phyloP scores from a whole-genome alignment of 2,329 filamentous ascomycete genomes.

The Cladophialophora yegresii region DNA sequence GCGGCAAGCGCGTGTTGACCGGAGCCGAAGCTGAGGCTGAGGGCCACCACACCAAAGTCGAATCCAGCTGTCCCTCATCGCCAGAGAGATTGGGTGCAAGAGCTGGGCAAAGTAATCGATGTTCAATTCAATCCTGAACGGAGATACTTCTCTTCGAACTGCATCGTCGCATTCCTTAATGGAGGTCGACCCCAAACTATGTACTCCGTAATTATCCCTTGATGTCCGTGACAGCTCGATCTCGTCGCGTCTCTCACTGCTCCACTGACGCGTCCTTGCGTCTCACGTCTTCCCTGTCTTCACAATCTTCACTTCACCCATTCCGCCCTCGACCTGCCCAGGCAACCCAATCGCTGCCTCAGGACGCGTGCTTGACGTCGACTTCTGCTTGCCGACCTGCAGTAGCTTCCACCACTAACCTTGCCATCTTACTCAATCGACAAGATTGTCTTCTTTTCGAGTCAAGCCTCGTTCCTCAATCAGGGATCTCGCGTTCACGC shows the following conservation, averaged over 20 bases:
- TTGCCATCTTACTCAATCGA: slow-evolving; percentile 19
- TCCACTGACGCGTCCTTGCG: neutral
- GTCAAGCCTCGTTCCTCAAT: slow-evolving; percentile 14
- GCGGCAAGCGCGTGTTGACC: neutral
- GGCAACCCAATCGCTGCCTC: slow-evolving; percentile 34
- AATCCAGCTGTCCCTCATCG: neutral
- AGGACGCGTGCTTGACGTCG: slow-evolving; percentile 10
- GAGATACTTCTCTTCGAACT: neutral
- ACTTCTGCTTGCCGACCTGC: slow-evolving; percentile 27
- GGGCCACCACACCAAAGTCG: neutral
- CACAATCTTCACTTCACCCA: slow-evolving; percentile 26
- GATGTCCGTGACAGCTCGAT: neutral
- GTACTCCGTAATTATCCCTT: neutral
- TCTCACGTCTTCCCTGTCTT: slow-evolving; percentile 15
- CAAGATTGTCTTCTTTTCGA: slow-evolving; percentile 15
- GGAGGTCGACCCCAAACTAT: neutral
- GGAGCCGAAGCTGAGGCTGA: neutral
- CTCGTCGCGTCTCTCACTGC: slow-evolving; percentile 1
- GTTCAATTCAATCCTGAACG: neutral
- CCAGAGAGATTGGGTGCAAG: neutral
- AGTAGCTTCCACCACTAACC: slow-evolving; percentile 30
- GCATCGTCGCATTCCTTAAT: neutral
- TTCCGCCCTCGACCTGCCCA: slow-evolving; percentile 17
- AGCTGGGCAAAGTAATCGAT: neutral
- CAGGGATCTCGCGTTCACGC: slow-evolving; percentile 29